Base-by-base conservation (phyloP, 495 filamentous ascomycete genomes). In the Aspergillus coremiiformis region DNA sequence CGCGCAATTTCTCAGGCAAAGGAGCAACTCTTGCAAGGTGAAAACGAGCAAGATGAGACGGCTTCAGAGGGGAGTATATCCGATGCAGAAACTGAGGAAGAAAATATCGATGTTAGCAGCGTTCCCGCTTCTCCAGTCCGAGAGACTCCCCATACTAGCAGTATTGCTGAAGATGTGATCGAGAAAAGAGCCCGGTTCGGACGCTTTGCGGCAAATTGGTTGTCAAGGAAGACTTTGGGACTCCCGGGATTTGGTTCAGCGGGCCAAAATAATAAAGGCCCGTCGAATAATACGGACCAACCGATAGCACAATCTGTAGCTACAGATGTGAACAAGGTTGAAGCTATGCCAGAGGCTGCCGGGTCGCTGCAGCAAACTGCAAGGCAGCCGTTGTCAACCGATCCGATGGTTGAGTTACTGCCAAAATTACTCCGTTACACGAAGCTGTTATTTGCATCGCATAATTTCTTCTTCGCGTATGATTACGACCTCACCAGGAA, bases 391-490 rank as follows among this genome's bases (percentile, higher is more conserved):
- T 46, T 59, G 4, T 46, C 57, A 8, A 52, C 61, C 37, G 60
- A 54, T 10, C 63, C 66, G 52, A 59, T 62, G 10, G 46, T 69
- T 22, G 66, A 73, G n/a, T 69, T 97, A 15, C 73, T 92, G 27
- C 91, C 92, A 2, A 95, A 94, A 66, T 68, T 96, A 44, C 69
- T 98, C 23, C 79, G 86, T 14, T 93, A 87, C 44, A 85, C 88
- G 11, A 86, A 84, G 63, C 72, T 96, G 42, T 71, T 94, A 44
- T 87, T 96, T 57, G 77, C 84, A 4, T 89, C 85, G 15, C 76
- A 76, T 49, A 96, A 87, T 64, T 96, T 96, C 69, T 96, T 84
- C 69, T 98, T 87, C 60, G 84, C 89, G 11, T 95, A 98, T 65
- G 93, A 98, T 54, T 79, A 87, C 65, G 91, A 96, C 61, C 76